Percentiles rank a stretch among this genome's conserved stretches.
Conservation (phyloP, 441 rosid species). For the Pelargonium citronellum region DNA sequence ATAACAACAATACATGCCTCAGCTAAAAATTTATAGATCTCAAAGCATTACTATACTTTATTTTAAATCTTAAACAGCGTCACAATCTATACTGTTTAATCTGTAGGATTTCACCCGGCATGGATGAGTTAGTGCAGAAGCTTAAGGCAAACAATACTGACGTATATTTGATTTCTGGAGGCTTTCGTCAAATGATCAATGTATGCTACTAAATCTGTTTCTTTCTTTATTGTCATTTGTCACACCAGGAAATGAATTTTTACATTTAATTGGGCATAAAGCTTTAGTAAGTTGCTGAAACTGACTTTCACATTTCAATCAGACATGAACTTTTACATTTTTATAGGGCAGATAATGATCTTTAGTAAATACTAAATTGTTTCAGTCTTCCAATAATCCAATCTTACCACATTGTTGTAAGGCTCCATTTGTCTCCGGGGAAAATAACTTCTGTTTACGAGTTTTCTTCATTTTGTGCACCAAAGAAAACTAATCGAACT, state of each 20-base stretch:
- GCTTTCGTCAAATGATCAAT: conserved; percentile 95
- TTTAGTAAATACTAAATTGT: not conserved
- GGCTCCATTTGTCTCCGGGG: not conserved
- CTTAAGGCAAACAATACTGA: conserved; percentile 55
- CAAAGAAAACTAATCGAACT: too few species aligned
- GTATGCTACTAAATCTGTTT: conserved; percentile 32
- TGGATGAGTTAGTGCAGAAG: conserved; percentile 67
- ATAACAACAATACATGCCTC: not conserved
- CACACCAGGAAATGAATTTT: not conserved
- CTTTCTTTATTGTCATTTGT: conserved; percentile 6
- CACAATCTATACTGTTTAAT: conserved; percentile 17
- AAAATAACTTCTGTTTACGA: too few species aligned
- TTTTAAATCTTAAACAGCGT: conserved; percentile 3
- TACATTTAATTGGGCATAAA: conserved; percentile 1
- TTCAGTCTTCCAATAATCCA: not conserved
- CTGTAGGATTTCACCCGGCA: conserved; percentile 82
- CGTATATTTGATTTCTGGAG: conserved; percentile 89
- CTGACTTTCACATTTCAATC: too few species aligned
- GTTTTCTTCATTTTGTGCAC: too few species aligned
- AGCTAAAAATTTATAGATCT: not conserved
- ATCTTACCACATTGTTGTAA: not conserved
- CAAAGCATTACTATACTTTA: not conserved
- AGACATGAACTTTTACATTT: too few species aligned
- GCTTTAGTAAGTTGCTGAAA: not conserved
- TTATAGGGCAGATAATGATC: not conserved